Evolutionary conservation across 176 grass and related monocot species (phyloP), one percentile per base, ranked within the genome.

Genomic region (Pharus latifolius): DNA sequence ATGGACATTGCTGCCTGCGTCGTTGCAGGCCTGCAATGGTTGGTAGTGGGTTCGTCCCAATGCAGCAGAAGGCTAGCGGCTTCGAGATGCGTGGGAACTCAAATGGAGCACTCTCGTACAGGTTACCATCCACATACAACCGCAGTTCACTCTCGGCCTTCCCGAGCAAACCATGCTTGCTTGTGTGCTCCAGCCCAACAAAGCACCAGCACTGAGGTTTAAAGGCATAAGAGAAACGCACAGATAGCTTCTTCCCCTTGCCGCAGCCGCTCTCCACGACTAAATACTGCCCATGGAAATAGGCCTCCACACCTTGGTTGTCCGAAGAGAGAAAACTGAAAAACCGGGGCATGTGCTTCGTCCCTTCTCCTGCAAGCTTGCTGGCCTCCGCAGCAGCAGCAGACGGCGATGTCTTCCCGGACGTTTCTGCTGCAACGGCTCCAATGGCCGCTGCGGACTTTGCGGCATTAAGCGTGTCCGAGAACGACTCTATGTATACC

Each of bases 311-410:
- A 17, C 95, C 95, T 75, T 88, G 78, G 78, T 88, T 91, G 74
- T 98, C 95, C 4, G 75, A 76, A 64, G 95, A 93, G 42, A 98
- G 84, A 72, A 98, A 98, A 74, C 87, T 93, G 66, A 98, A 98
- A 67, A 98, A 68, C 57, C 87, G 66, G 46, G 95, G 90, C 87
- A 90, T 91, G 72, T 93, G 81, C 52, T 88, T 69, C 34, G 87
- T 91, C 60, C 76, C 90, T 77, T 98, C 87, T 75, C 84, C 87
- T 4, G 78, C 84, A 56, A 86, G 80, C 6, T 67, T 80, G 67
- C 78, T 85, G 10, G 87, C 90, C n/a, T 87, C 92, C 2, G 85
- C 92, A 16, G 79, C 87, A 12, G 72, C 83, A 0, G 84, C 80
- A 46, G 84, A 78, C 1, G 81, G 80, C 41, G 90, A 91, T 40